Percentiles rank a stretch among this genome's conserved stretches.
Conservation (phyloP, 345 rosid genomes). For the Aquilaria sinensis region DNA sequence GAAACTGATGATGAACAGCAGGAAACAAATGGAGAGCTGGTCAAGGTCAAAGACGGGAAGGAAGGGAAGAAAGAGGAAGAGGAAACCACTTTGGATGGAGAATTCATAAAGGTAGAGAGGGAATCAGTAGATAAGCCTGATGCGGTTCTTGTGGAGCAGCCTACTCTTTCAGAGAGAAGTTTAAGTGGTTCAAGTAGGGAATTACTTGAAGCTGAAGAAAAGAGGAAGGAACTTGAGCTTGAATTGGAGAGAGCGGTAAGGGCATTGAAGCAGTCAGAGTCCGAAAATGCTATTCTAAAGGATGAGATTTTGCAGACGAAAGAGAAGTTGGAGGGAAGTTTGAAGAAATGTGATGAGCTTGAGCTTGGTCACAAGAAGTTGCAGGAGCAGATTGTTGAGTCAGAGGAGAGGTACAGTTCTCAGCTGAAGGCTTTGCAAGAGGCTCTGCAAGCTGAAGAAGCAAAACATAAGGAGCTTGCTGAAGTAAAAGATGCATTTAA, state of each 20-base stretch:
- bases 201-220: conserved; percentile 78
- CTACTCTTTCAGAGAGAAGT: conserved; percentile 37
- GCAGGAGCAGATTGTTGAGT: conserved; percentile 62
- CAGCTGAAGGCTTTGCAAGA: conserved; percentile 59
- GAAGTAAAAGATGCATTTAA: conserved; percentile 76
- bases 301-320: conserved; percentile 47
- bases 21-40: conserved; percentile 49
- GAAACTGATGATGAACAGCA: conserved; percentile 17
- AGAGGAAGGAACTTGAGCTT: conserved; percentile 63
- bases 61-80: conserved; percentile 73
- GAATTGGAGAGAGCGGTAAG: conserved; percentile 70
- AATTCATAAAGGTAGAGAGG: conserved; percentile 90
- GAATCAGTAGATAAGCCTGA: conserved; percentile 67
- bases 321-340: conserved; percentile 52
- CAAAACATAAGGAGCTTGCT: conserved; percentile 62
- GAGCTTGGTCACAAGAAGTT: conserved; percentile 52
- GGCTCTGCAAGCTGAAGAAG: conserved; percentile 61
- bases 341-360: conserved; percentile 57
- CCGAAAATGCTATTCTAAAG: conserved; percentile 48
- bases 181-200: conserved; percentile 57
- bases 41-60: conserved; percentile 28
- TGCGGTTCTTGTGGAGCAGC: conserved; percentile 23
- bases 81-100: conserved; percentile 65
- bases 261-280: conserved; percentile 62
- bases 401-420: conserved; percentile 48